phyloP scores from a whole-genome alignment of 306 rosid species.

The Prunus dulcis region DNA sequence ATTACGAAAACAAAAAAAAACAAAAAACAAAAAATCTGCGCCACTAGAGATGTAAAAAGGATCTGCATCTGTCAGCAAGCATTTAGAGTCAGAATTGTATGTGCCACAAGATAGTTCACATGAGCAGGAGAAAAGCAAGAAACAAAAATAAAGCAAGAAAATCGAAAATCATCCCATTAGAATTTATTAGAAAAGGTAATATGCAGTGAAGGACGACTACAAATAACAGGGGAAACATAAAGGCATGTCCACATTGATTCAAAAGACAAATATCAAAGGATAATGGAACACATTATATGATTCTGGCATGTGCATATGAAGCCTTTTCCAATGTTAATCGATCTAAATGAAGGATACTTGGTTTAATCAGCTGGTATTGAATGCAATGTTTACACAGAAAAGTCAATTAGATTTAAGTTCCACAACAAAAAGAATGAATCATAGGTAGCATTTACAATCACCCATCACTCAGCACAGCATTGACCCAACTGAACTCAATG shows the following conservation, averaged over 20 bases:
- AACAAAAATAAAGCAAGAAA: neutral
- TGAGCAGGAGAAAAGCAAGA: conserved; percentile 5
- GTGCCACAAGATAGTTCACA: neutral
- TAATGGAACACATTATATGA: neutral
- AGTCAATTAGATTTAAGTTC: neutral
- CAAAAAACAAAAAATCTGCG: neutral
- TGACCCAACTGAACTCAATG: neutral
- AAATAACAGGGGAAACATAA: neutral
- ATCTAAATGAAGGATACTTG: neutral
- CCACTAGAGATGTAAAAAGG: conserved; percentile 8
- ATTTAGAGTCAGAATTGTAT: conserved; percentile 20
- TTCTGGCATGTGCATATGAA: neutral
- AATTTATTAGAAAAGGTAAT: neutral
- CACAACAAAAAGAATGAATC: neutral
- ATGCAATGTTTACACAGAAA: neutral
- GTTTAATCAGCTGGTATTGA: neutral
- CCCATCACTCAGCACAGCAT: neutral
- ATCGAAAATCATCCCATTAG: neutral
- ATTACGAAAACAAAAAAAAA: neutral
- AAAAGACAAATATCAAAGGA: neutral
- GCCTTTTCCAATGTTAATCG: neutral
- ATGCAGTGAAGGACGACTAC: neutral
- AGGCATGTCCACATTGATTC: neutral
- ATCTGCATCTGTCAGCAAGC: conserved; percentile 21
- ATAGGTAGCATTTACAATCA: neutral